These are phyloP conservation scores for Earliella scabrosa DNA, from an alignment of 1,284 basidiomycete species.

Conservation along the genomic window DNA sequence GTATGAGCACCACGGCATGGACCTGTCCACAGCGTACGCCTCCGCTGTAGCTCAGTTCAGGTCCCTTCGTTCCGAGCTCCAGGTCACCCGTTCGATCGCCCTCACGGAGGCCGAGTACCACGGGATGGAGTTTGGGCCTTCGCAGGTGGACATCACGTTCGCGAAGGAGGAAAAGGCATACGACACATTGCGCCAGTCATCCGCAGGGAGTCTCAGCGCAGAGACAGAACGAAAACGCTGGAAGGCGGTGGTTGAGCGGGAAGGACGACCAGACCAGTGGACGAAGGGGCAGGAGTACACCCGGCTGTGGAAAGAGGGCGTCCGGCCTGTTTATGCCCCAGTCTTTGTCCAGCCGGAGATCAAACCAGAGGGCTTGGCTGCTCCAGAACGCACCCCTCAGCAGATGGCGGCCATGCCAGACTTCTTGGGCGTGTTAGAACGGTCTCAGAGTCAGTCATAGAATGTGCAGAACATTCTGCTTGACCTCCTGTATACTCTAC, in stretches of 20 bases:
- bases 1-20: constrained; percentile 64
- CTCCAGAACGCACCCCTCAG: constrained; percentile 10
- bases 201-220: constrained; percentile 59
- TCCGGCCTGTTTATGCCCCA: constrained; percentile 60
- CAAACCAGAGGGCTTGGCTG: constrained; percentile 18
- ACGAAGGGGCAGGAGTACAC: constrained; percentile 72
- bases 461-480: background rate
- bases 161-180: constrained; percentile 66
- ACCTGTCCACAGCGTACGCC: constrained; percentile 84
- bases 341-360: constrained; percentile 22
- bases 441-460: background rate
- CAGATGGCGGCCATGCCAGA: constrained; percentile 8
- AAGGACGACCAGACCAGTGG: constrained; percentile 54
- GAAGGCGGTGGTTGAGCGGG: constrained; percentile 65
- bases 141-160: constrained; percentile 65
- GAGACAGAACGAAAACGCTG: constrained; percentile 74
- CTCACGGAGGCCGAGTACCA: constrained; percentile 80
- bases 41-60: constrained; percentile 86
- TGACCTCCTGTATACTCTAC: constrained; percentile 2
- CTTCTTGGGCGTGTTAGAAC: constrained; percentile 10
- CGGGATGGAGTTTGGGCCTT: constrained; percentile 72
- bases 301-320: constrained; percentile 69
- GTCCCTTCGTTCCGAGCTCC: constrained; percentile 82
- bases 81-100: constrained; percentile 79
- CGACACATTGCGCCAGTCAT: constrained; percentile 58